Evolutionary conservation across 331 rosid species (phyloP), one percentile per base, ranked within the genome.

Genomic region (Prunus yedoensis): DNA sequence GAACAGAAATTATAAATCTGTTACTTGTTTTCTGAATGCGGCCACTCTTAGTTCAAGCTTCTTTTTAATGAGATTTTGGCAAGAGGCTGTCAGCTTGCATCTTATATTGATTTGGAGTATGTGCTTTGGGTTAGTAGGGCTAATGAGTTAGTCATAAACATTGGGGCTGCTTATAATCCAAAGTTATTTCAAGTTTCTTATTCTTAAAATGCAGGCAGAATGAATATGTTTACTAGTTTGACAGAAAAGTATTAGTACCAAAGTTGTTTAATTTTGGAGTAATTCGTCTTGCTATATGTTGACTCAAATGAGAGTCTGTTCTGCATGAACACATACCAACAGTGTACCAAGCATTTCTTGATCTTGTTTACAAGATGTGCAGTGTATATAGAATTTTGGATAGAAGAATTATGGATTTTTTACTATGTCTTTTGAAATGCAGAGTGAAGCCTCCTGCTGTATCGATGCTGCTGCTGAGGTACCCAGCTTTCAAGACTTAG

Each of bases 381-480:
- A 30, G 10, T 10, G 66, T 58, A 27, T 54, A 27, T 15, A 4
- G 17, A 61, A 61, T 28, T 61, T 41, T 75, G 66, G 64, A 20
- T 41, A 13, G 57, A 80, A 61, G 20, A 56, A 56, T 27, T 8
- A 30, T 43, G 68, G 6, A 70, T 4, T 20, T 46, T 25, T 25
- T 60, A 23, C 23, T 59, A 59, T 68, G 32, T 74, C 77, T 66
- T 65, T 74, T 62, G 61, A 64, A 73, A 60, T 79, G 74, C 83
- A 79, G 87, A 35, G 59, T 59, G 78, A 71, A 75, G 79, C 60
- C 6, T 79, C 79, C 73, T 79, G 83, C 59, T 83, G 81, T 64
- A 23, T 66, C 71, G 79, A 79, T 79, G 75, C 84, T 65, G 77
- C 80, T 32, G 80, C 83, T 54, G 83, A 83, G 86, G 86, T 83